A percentile compares a stretch with the other conserved stretches of the same genome.
These are phyloP conservation scores for Omphalotus guepiniiformis DNA, from an alignment of 768 basidiomycete genomes.

Conservation along the genomic window DNA sequence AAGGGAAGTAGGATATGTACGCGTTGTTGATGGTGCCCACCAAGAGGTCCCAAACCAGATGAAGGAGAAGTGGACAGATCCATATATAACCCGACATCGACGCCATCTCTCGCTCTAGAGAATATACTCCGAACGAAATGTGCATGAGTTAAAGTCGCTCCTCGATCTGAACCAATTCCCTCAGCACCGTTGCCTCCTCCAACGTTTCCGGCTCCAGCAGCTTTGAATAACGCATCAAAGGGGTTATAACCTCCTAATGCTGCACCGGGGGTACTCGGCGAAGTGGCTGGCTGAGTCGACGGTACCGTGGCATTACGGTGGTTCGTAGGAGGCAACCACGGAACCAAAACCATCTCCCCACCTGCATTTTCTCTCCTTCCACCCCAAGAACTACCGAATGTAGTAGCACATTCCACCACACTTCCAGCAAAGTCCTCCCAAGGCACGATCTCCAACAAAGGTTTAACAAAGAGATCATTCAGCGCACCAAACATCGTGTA, in stretches of 20 bases:
- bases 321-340: slow-evolving; percentile 59
- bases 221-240: slow-evolving; percentile 67
- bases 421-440: slow-evolving; percentile 68
- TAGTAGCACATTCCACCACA: slow-evolving; percentile 63
- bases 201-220: slow-evolving; percentile 23
- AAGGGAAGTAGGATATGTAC: slow-evolving; percentile 83
- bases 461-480: slow-evolving; percentile 58
- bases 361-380: slow-evolving; percentile 29
- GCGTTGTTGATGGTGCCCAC: slow-evolving; percentile 14
- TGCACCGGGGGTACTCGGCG: slow-evolving; percentile 7
- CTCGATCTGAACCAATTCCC: slow-evolving; percentile 28
- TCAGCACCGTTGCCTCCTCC: background rate
- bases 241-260: slow-evolving; percentile 52
- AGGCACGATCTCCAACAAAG: slow-evolving; percentile 70
- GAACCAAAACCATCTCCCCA: slow-evolving; percentile 76
- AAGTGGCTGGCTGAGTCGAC: background rate
- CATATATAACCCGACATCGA: slow-evolving; percentile 80
- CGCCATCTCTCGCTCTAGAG: slow-evolving; percentile 46
- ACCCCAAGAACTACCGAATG: background rate
- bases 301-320: background rate
- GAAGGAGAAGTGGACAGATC: slow-evolving; percentile 45
- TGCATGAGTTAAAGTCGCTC: slow-evolving; percentile 60
- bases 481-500: slow-evolving; percentile 76
- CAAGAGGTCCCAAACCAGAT: background rate
- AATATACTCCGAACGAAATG: slow-evolving; percentile 85